phyloP scores from a whole-genome alignment of 2,329 filamentous ascomycete species.

The Ophiostoma triangulosporum region DNA sequence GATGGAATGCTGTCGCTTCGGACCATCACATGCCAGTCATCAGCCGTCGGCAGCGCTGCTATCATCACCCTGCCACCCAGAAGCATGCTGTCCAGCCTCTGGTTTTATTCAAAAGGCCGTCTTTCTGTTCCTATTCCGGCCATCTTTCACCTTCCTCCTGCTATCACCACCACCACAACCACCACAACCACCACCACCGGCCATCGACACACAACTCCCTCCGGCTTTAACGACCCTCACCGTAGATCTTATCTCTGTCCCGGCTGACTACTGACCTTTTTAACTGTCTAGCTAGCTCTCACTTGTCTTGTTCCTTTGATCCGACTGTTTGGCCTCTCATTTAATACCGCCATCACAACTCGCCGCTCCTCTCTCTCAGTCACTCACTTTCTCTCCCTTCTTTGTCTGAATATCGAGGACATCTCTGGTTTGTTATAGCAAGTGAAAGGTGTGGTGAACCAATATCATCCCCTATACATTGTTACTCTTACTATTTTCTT shows the following conservation, averaged over 20 bases:
- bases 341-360: neutral
- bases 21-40: too few relatives aligned
- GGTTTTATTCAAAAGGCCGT: neutral
- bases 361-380: neutral
- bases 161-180: neutral
- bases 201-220: neutral
- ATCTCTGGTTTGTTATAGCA: neutral
- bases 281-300: neutral
- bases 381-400: neutral
- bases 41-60: neutral
- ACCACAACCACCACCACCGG: neutral
- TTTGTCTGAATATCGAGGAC: neutral
- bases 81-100: neutral
- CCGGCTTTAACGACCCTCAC: neutral
- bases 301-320: neutral
- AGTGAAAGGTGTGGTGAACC: neutral
- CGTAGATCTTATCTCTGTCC: neutral
- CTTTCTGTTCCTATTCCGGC: slow-evolving; percentile 3
- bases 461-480: neutral
- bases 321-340: neutral
- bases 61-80: slow-evolving; percentile 10
- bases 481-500: neutral
- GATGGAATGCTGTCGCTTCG: too few relatives aligned
- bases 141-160: neutral
- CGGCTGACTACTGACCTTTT: neutral